Evolutionary conservation across 371 early-diverging fungal species (phyloP), one percentile per base, ranked within the genome.

Genomic region (Fennellomyces sp.): DNA sequence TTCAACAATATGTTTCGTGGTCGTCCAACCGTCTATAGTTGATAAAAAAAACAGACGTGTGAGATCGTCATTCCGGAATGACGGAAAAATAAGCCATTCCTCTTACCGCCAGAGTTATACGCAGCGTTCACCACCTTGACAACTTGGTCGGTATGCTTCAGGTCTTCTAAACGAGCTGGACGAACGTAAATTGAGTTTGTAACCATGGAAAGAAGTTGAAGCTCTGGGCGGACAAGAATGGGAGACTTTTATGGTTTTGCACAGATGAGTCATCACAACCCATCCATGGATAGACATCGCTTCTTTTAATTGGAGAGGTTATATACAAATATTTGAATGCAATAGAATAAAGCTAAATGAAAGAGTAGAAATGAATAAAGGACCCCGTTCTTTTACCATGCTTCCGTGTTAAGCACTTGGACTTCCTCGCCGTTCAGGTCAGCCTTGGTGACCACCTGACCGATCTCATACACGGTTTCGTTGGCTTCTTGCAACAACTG

Each of bases 401-500:
- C 52, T 23, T 75, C 78, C 56, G 80, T 81, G 70, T 83, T 81
- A 66, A 68, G 66, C 54, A 87, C 82, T 48, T 79, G 71, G 29
- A 87, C 85, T 64, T 84, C 83, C 65, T 87, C 70, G 48, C 85
- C 88, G 60, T 73, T 65, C 59, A 80, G 71, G 19, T 76, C 82
- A 28, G 70, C 70, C 70, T 77, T 82, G 30, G 71, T 55, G 38
- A 84, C 78, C 7, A 92, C 82, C 50, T 65, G 65, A 58, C 92
- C 92, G 60, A 92, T 85, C 41, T 76, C 73, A 66, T 66, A 79
- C 11, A 85, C 78, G 5, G 72, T 73, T 66, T 95, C 95, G 48
- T 88, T 87, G 25, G 73, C 75, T 11, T 81, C 82, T 49, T 79
- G 65, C 47, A 97, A 78, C 28, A 86, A 61, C 1, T 64, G 56